Evolutionary conservation across 2,329 filamentous ascomycete genomes (phyloP), one percentile per base, ranked within the genome.

Genomic region (Cucurbitaria berberidis): DNA sequence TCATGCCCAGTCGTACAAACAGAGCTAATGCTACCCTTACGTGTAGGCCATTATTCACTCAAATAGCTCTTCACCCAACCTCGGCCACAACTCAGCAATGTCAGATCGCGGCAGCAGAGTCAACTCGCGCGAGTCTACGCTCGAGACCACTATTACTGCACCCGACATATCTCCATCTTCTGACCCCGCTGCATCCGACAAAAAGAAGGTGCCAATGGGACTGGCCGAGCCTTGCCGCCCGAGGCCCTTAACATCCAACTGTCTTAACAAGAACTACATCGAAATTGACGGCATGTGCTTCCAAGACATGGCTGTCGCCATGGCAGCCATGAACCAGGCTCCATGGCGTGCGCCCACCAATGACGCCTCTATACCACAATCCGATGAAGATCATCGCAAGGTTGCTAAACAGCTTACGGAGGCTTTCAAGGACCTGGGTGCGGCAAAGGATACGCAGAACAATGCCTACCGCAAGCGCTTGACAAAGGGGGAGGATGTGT

Each of bases 381-480:
- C 49, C 13, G 45, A 43, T 15, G 47, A 53, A 21, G 48, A 60
- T 6, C 27, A 58, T 10, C 52, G 39, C 5, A 11, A 19, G 11
- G 16, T 56, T 15, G 42, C 41, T 7, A 29, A 24, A 10, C 29
- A 40, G 24, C 24, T 60, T 2, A 16, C 55, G 1, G n/a, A 36
- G n/a, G 51, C 58, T 22, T 53, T 59, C 27, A 53, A 53, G 22
- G 48, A 59, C n/a, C 46, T 54, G 26, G 19, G 18, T 3, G 15
- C 19, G 4, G 49, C 52, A 3, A 51, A 44, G 16, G 55, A 59
- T n/a, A 51, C 51, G 4, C 9, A 21, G 5, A 26, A 22, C 7
- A 59, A 51, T 42, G 49, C 51, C 16, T 56, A 60, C 19, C 58
- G 48, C 39, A 60, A 51, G 49, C 55, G 58, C 29, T 30, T 60